phyloP scores from a whole-genome alignment of 2,329 filamentous ascomycete genomes.

The Claviceps sp. region DNA sequence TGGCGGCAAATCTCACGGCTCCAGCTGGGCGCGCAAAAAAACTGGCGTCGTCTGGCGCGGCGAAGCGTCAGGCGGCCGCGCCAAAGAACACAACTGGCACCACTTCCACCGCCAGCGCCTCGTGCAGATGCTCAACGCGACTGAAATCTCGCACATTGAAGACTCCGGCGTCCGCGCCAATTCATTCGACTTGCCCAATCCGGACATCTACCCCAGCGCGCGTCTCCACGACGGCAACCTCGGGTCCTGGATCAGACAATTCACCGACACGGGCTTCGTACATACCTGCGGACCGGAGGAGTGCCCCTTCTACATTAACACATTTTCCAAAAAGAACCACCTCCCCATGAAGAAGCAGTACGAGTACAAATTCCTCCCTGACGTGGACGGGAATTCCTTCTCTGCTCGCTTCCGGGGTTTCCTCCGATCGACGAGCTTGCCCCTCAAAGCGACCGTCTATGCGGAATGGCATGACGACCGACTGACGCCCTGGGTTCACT shows the following conservation, averaged over 20 bases:
- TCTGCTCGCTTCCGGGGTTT: constrained; percentile 51
- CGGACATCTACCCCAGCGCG: constrained; percentile 28
- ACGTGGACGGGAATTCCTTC: constrained; percentile 58
- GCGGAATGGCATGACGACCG: constrained; percentile 63
- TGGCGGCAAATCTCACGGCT: constrained; percentile 40
- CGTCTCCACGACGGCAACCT: constrained; percentile 19
- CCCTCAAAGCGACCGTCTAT: constrained; percentile 61
- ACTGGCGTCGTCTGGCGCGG: constrained; percentile 50
- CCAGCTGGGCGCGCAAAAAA: constrained; percentile 43
- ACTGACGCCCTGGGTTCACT: constrained; percentile 58
- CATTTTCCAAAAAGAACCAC: constrained; percentile 18
- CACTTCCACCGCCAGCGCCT: constrained; percentile 61
- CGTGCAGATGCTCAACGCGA: constrained; percentile 54
- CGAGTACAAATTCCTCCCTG: constrained; percentile 51
- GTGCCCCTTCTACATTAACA: constrained; percentile 26
- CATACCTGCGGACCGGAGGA: constrained; percentile 23
- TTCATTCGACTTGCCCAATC: constrained; percentile 34
- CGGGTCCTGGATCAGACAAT: constrained; percentile 26
- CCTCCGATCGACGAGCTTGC: constrained; percentile 48
- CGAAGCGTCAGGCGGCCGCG: constrained; percentile 46
- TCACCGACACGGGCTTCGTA: constrained; percentile 32
- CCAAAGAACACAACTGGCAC: constrained; percentile 44
- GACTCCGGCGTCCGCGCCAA: constrained; percentile 22
- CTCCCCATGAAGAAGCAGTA: constrained; percentile 36
- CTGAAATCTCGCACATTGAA: constrained; percentile 37